Base-by-base conservation (phyloP, 1,284 basidiomycete genomes). In the Tremellales sp. region DNA sequence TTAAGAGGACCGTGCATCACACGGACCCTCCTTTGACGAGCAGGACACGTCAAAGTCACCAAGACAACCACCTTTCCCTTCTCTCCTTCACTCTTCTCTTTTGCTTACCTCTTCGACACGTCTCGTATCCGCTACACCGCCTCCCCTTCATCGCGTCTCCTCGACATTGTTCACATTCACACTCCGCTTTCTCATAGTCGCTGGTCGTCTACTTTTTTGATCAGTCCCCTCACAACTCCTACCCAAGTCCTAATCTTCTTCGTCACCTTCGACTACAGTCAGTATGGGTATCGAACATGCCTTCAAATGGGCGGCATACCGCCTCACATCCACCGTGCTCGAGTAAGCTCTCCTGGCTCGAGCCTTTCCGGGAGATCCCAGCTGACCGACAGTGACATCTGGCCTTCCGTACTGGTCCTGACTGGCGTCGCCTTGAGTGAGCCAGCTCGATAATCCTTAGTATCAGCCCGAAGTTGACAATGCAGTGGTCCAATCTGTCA, bases 401-500 rank as follows among this genome's bases (percentile, higher is more conserved):
- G 63, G 57, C 61, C 61, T 17, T 40, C 49, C 19, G 61, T 58
- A 0, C 33, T 64, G 11, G 61, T 64, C 57, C 62, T 67, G 51
- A 53, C 62, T 7, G 55, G 49, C 12, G 43, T 65, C 15, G 62
- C 64, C 0, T 49, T 52, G 12, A 67, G 64, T 65, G 40, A 50
- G 62, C 49, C 3, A n/a, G n/a, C n/a, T n/a, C n/a, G n/a, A 7
- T 15, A 7, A 15, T 7, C 19, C 4, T 15, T 17, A 13, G 6
- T 6, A 6, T 17, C 4, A 5, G 5, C 4, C 6, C 13, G 15
- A 36, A 15, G 33, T 25, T 22, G 29, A 33, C 52, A 36, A 49
- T 39, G 1, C 22, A 67, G 64, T 67, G 64, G 64, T 67, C 31
- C 44, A 35, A 19, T 51, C 45, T 21, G 61, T 67, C 31, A 53